A percentile compares a stretch with the other conserved stretches of the same genome.
Evolutionary conservation across 495 filamentous ascomycete genomes (phyloP).

Genomic region (Lindgomyces ingoldianus): DNA sequence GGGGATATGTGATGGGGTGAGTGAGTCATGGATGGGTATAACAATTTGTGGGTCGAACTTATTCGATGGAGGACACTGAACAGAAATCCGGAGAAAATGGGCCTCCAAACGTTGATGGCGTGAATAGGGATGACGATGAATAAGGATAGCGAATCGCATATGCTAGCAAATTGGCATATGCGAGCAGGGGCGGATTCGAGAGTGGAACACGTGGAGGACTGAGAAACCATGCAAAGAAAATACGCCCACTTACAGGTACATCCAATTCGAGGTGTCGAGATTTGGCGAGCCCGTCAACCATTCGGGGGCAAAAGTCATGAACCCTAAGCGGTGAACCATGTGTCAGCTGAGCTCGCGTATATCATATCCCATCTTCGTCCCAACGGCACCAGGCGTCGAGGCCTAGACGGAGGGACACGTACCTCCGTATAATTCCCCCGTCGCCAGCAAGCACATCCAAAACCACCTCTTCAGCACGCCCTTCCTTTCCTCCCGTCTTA

Average conservation of each 20-base stretch:
- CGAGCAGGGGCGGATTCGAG: too few relatives aligned
- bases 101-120: too few relatives aligned
- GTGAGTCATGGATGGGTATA: neutral
- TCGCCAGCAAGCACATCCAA: constrained; percentile 74
- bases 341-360: constrained; percentile 20
- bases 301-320: constrained; percentile 95
- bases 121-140: too few relatives aligned
- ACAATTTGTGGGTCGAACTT: too few relatives aligned
- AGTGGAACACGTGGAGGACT: too few relatives aligned
- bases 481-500: constrained; percentile 29
- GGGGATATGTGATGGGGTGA: neutral
- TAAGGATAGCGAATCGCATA: too few relatives aligned
- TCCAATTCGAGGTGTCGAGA: constrained; percentile 76
- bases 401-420: constrained; percentile 34
- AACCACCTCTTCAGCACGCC: constrained; percentile 48
- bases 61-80: too few relatives aligned
- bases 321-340: constrained; percentile 54
- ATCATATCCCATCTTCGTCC: neutral
- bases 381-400: too few relatives aligned
- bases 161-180: too few relatives aligned
- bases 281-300: constrained; percentile 79
- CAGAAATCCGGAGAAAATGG: too few relatives aligned
- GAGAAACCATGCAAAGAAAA: too few relatives aligned
- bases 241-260: constrained; percentile 61
- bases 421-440: constrained; percentile 91